Percentiles rank a stretch among this genome's conserved stretches.
Conservation (phyloP, 1,284 basidiomycete genomes). For the Puccinia coronata region DNA sequence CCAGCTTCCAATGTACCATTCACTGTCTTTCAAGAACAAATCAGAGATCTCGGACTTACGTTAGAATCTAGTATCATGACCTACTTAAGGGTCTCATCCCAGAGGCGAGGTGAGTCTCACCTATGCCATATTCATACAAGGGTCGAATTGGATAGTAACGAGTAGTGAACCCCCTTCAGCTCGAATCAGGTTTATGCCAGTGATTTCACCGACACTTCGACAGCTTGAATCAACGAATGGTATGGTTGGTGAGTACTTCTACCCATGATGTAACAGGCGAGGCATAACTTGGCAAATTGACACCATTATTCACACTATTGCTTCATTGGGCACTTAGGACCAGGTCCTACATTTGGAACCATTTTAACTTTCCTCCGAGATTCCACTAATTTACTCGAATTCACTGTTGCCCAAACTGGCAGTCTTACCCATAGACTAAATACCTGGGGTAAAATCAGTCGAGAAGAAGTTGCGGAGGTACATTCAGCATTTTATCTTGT, state of each 20-base stretch:
- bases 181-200: constrained; percentile 43
- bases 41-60: constrained; percentile 37
- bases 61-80: constrained; percentile 39
- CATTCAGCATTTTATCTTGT: neutral
- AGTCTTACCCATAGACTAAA: constrained; percentile 33
- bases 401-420: constrained; percentile 33
- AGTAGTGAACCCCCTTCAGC: neutral
- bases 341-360: constrained; percentile 45
- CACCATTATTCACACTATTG: neutral
- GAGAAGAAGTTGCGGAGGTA: constrained; percentile 49
- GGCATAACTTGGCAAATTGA: neutral
- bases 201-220: constrained; percentile 40
- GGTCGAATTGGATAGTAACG: neutral
- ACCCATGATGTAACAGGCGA: neutral
- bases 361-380: constrained; percentile 43
- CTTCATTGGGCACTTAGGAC: constrained; percentile 5
- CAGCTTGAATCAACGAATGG: constrained; percentile 38
- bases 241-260: constrained; percentile 32
- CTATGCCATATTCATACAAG: neutral
- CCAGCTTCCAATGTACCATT: constrained; percentile 38
- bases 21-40: constrained; percentile 45
- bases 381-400: constrained; percentile 39
- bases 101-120: constrained; percentile 35
- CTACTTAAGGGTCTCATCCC: constrained; percentile 45
- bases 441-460: constrained; percentile 47